Evolutionary conservation across 495 filamentous ascomycete species (phyloP), one percentile per base, ranked within the genome.

Genomic region (Lentithecium fluviatile): DNA sequence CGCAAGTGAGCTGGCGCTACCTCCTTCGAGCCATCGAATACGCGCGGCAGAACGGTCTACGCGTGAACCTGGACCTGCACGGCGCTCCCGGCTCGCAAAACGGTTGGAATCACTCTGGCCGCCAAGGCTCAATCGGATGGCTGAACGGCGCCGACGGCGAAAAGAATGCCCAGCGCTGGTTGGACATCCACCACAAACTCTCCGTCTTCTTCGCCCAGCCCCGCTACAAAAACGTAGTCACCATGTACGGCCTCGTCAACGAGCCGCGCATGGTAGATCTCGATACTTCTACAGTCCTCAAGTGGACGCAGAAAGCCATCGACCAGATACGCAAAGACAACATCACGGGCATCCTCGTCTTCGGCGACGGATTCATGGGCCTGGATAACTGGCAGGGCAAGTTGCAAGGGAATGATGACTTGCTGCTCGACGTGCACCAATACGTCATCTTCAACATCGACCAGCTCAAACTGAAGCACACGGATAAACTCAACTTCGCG

Each of bases 1-100:
- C 87, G 29, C 85, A 91, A 58, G 89, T 88, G 26, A 84, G 88
- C 0, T 99, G 94, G 94, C 82, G 95, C 13, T 99, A 99, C 71
- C 85, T 99, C 0, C 81, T 99, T 1, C 85, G 95, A 24, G 89
- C 80, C 2, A 95, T 99, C 65, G 95, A 99, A 68, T 97, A 88
- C 75, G 87, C 87, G 29, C 85, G 95, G n/a, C 90, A 93, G 67
- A 89, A 96, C 70, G 95, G 95, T 0, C 78, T 99, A 10, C 85
- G 95, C 1, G 86, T 99, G 38, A 99, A 97, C 60, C 85, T 99
- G 5, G 95, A 99, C 70, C 78, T 96, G 2, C 95, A 99, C 73
- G 91, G 80, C 17, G 87, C 83, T 19, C 89, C 88, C 20, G 88
- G 86, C 10, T 88, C 83, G 23, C 89, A 93, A 69, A 93, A 93